These are phyloP conservation scores for Carex parvula DNA, from an alignment of 176 grass and related monocot genomes.

Conservation along the genomic window DNA sequence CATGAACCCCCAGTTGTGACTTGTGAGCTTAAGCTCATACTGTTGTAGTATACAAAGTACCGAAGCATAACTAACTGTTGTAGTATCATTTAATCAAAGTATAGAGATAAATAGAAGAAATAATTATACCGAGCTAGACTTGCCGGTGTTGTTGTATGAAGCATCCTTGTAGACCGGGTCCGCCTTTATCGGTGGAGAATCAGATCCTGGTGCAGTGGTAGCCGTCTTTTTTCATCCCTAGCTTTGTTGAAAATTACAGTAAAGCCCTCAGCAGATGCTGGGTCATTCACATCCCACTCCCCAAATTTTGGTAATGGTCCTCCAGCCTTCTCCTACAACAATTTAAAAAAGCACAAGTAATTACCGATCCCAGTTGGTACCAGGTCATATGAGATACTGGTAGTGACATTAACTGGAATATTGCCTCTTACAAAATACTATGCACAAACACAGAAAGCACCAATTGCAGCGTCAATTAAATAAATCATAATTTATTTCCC, in stretches of 20 bases:
- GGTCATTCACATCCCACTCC: constrained; percentile 40
- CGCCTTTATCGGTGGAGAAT: constrained; percentile 21
- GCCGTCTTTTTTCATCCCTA: constrained; percentile 39
- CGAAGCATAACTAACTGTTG: neutral
- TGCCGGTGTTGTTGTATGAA: neutral
- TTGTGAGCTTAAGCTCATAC: neutral
- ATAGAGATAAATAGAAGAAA: constrained; percentile 1
- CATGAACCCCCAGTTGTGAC: neutral
- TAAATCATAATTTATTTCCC: neutral
- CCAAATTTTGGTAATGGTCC: constrained; percentile 38
- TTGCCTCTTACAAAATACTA: neutral
- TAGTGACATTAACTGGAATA: neutral
- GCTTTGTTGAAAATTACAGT: constrained; percentile 44
- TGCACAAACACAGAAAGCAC: neutral
- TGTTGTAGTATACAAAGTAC: neutral
- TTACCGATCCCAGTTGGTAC: neutral
- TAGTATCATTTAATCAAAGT: neutral
- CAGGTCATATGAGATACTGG: neutral
- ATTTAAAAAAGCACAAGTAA: neutral
- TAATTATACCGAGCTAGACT: constrained; percentile 25
- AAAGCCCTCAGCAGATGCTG: constrained; percentile 38
- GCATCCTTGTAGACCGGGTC: constrained; percentile 26
- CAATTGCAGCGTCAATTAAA: neutral
- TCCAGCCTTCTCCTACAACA: constrained; percentile 23
- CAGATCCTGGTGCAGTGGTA: constrained; percentile 1